A percentile compares a stretch with the other conserved stretches of the same genome.
These are phyloP conservation scores for Talaromyces marneffei DNA, from an alignment of 2,329 filamentous ascomycete genomes.

Conservation along the genomic window DNA sequence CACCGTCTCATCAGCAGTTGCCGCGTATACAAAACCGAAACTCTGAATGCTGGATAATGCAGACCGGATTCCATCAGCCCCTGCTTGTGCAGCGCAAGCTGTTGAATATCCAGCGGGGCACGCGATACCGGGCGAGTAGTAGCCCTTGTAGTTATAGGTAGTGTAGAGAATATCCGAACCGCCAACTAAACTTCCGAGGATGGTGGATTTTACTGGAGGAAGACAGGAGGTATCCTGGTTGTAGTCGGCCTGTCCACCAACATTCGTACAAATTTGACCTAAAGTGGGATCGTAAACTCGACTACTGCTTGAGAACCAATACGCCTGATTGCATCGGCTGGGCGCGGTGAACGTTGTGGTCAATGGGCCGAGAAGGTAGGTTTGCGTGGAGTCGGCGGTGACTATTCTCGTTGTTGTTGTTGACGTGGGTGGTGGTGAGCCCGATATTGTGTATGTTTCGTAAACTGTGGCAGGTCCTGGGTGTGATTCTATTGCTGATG, in stretches of 20 bases:
- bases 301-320: neutral
- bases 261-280: neutral
- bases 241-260: neutral
- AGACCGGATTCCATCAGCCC: neutral
- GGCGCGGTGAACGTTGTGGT: constrained; percentile 6
- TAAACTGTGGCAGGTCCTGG: neutral
- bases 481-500: too few relatives aligned
- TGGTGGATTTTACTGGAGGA: neutral
- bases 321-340: neutral
- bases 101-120: constrained; percentile 8
- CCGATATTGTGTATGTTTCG: neutral
- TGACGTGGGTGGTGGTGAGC: neutral
- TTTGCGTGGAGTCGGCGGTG: neutral
- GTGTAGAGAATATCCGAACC: neutral
- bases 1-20: neutral
- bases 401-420: neutral
- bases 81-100: constrained; percentile 4
- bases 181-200: neutral
- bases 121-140: constrained; percentile 1
- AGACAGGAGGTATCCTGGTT: neutral
- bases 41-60: neutral
- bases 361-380: neutral
- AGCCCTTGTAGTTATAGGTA: neutral
- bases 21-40: neutral
- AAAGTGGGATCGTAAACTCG: neutral